A percentile compares a stretch with the other conserved stretches of the same genome.
Evolutionary conservation across 2,329 filamentous ascomycete genomes (phyloP).

Genomic region (Aschersonia sp.): DNA sequence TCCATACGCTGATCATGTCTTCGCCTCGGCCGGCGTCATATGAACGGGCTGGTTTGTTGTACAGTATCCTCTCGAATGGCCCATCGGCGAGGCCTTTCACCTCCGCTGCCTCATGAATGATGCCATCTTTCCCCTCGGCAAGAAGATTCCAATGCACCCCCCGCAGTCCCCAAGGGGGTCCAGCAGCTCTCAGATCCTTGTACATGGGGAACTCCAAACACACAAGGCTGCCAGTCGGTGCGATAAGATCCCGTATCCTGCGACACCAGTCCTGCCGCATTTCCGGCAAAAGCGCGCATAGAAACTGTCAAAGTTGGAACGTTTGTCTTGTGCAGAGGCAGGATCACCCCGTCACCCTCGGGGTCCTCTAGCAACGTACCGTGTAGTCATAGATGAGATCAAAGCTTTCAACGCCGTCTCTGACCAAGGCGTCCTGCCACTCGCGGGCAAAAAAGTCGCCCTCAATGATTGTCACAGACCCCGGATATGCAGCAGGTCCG

Average conservation of each 20-base stretch:
- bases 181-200: slow-evolving; percentile 3
- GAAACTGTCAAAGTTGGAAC: neutral
- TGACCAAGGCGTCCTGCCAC: neutral
- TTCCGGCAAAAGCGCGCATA: slow-evolving; percentile 2
- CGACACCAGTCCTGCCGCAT: slow-evolving; percentile 2
- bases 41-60: neutral
- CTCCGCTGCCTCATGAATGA: neutral
- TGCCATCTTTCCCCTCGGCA: slow-evolving; percentile 2
- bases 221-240: neutral
- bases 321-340: neutral
- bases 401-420: neutral
- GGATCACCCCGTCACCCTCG: neutral
- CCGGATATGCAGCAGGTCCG: neutral
- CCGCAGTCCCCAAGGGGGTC: slow-evolving; percentile 3
- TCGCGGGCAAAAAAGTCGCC: slow-evolving; percentile 3
- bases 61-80: neutral
- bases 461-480: neutral
- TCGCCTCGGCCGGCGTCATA: slow-evolving; percentile 1
- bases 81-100: neutral
- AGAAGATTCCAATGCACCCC: slow-evolving; percentile 3
- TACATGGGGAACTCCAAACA: slow-evolving; percentile 4
- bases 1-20: slow-evolving; percentile 3
- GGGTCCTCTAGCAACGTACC: neutral
- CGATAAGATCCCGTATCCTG: slow-evolving; percentile 1
- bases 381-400: slow-evolving; percentile 4